phyloP scores from a whole-genome alignment of 257 asterid species.

The Rehmannia glutinosa region DNA sequence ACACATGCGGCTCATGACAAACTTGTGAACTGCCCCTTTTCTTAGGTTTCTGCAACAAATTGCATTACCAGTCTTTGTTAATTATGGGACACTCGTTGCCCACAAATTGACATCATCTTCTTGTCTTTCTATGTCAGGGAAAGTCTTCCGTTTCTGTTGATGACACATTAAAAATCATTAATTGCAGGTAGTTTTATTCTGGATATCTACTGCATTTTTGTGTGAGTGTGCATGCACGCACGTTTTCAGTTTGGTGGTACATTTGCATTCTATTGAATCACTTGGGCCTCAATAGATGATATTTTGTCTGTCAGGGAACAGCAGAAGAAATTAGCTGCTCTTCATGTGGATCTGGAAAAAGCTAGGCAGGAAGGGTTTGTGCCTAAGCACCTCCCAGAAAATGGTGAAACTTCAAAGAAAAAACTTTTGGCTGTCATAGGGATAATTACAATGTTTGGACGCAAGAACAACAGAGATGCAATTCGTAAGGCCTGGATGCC shows the following conservation, averaged over 20 bases:
- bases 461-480: slow-evolving; percentile 77
- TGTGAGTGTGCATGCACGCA: neutral
- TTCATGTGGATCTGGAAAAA: slow-evolving; percentile 60
- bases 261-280: slow-evolving; percentile 2
- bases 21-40: neutral
- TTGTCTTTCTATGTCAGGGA: slow-evolving; percentile 45
- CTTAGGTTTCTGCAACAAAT: neutral
- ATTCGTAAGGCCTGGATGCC: slow-evolving; percentile 96
- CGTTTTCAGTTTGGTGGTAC: slow-evolving; percentile 4
- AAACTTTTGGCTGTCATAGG: slow-evolving; percentile 77
- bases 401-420: slow-evolving; percentile 45
- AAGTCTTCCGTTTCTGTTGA: slow-evolving; percentile 73
- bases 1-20: too few relatives aligned
- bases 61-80: neutral
- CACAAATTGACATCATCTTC: slow-evolving; percentile 1
- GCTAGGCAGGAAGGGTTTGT: slow-evolving; percentile 79
- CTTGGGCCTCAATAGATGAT: slow-evolving; percentile 13
- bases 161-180: slow-evolving; percentile 65
- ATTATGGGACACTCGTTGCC: neutral
- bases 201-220: too few relatives aligned
- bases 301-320: slow-evolving; percentile 58
- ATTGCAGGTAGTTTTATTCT: slow-evolving; percentile 58
- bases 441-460: slow-evolving; percentile 68
- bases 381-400: slow-evolving; percentile 39
- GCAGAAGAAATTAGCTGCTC: slow-evolving; percentile 62